A percentile compares a stretch with the other conserved stretches of the same genome.
Conservation (phyloP, 148 eudicot species). For the Camellia japonica region DNA sequence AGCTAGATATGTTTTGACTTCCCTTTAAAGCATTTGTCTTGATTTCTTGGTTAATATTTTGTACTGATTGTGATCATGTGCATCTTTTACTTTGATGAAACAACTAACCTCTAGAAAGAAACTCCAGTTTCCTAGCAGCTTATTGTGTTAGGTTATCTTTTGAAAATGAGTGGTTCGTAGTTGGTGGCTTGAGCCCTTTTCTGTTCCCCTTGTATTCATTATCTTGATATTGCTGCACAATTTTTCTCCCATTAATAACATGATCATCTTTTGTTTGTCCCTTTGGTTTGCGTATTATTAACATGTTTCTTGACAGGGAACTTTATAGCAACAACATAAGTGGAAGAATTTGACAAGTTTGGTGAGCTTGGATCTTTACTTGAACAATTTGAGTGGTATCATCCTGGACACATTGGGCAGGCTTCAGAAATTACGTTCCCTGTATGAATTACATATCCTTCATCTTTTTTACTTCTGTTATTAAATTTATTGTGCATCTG, state of each 20-base stretch:
- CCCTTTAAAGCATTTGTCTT: background rate
- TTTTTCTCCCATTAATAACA: background rate
- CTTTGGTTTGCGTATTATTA: background rate
- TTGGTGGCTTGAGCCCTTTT: background rate
- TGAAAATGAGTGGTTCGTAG: background rate
- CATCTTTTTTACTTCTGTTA: background rate
- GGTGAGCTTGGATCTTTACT: constrained; percentile 89
- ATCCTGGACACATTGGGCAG: constrained; percentile 72
- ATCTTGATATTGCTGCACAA: background rate
- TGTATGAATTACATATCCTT: constrained; percentile 48
- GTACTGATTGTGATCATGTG: background rate
- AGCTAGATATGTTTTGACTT: background rate
- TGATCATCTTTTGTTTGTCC: background rate
- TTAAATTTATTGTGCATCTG: background rate
- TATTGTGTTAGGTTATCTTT: background rate
- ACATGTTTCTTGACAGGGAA: constrained; percentile 51
- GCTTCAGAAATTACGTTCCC: constrained; percentile 63
- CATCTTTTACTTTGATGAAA: background rate
- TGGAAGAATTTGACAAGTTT: constrained; percentile 75
- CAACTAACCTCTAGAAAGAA: background rate
- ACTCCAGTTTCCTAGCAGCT: background rate
- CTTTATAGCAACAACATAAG: constrained; percentile 77
- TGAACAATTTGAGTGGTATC: constrained; percentile 57
- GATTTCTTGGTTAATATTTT: background rate
- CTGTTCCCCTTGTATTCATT: background rate